Percentiles rank a stretch among this genome's conserved stretches.
phyloP scores from a whole-genome alignment of 1,284 basidiomycete genomes.

The Ustilago loliicola region DNA sequence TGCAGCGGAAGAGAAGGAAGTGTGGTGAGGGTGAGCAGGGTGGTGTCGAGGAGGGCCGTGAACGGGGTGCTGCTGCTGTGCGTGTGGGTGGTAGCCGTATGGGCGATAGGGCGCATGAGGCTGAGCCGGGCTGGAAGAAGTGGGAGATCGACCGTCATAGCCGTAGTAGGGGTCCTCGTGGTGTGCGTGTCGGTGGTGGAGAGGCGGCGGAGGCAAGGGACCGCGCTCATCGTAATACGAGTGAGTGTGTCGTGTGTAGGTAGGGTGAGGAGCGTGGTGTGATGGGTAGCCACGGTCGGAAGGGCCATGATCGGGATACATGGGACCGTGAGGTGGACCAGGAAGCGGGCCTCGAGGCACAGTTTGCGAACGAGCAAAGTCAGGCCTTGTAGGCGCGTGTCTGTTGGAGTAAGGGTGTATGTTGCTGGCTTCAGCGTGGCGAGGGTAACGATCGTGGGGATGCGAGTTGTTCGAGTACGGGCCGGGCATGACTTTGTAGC shows the following conservation, averaged over 20 bases:
- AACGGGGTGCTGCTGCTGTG: constrained; percentile 22
- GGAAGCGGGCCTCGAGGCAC: constrained; percentile 34
- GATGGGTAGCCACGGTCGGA: constrained; percentile 34
- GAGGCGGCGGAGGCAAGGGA: constrained; percentile 40
- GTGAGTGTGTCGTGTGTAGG: constrained; percentile 43
- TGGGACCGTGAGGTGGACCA: constrained; percentile 40
- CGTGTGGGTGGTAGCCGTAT: constrained; percentile 25
- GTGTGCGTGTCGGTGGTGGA: constrained; percentile 37
- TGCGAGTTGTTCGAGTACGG: constrained; percentile 27
- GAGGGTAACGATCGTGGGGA: constrained; percentile 31
- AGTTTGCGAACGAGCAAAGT: constrained; percentile 44
- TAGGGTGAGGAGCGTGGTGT: constrained; percentile 32
- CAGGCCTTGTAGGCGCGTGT: constrained; percentile 28
- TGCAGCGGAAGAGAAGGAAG: constrained; percentile 31
- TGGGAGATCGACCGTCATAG: constrained; percentile 28
- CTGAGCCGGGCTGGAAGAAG: constrained; percentile 20
- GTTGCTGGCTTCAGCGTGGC: constrained; percentile 20
- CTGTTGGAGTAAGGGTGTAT: constrained; percentile 32
- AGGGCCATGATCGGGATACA: constrained; percentile 35
- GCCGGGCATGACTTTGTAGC: constrained; percentile 20
- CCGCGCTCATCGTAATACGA: constrained; percentile 54
- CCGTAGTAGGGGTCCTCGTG: constrained; percentile 32
- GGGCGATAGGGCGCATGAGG: constrained; percentile 19
- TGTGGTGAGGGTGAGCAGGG: constrained; percentile 24
- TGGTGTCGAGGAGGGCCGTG: constrained; percentile 31